A percentile compares a stretch with the other conserved stretches of the same genome.
Conservation (phyloP, 2,329 filamentous ascomycete species). For the Fusarium sp. region DNA sequence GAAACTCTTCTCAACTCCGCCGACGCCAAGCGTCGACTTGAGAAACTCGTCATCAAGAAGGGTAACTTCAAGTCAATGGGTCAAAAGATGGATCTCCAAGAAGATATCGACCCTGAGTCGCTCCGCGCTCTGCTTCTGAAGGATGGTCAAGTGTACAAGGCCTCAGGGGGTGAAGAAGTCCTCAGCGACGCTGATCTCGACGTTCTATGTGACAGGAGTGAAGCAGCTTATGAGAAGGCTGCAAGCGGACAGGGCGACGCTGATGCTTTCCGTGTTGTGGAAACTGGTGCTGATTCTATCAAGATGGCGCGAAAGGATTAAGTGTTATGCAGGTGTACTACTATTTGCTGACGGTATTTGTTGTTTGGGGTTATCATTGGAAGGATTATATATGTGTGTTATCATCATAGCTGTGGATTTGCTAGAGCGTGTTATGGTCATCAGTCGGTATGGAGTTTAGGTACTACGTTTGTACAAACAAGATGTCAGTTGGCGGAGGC, state of each 20-base stretch:
- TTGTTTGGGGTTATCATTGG: not conserved
- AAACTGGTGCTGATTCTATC: slow-evolving; percentile 72
- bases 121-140: slow-evolving; percentile 71
- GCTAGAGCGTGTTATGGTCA: not conserved
- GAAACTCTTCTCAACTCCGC: slow-evolving; percentile 87
- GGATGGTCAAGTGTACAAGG: slow-evolving; percentile 74
- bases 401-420: not conserved
- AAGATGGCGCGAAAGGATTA: slow-evolving; percentile 47
- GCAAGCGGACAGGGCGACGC: slow-evolving; percentile 81
- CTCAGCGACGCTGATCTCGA: slow-evolving; percentile 80
- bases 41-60: slow-evolving; percentile 96
- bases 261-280: slow-evolving; percentile 79
- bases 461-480: not conserved
- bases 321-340: not conserved
- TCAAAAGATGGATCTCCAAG: slow-evolving; percentile 65
- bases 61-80: slow-evolving; percentile 80
- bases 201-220: slow-evolving; percentile 79
- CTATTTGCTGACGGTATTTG: not conserved
- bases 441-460: not conserved
- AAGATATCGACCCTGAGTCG: slow-evolving; percentile 67
- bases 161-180: slow-evolving; percentile 70
- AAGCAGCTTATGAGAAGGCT: slow-evolving; percentile 73
- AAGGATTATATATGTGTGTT: not conserved
- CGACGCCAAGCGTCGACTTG: slow-evolving; percentile 88
- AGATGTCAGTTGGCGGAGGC: not conserved